phyloP scores from a whole-genome alignment of 805 yeast species.

The Suhomyces xylopsoci region DNA sequence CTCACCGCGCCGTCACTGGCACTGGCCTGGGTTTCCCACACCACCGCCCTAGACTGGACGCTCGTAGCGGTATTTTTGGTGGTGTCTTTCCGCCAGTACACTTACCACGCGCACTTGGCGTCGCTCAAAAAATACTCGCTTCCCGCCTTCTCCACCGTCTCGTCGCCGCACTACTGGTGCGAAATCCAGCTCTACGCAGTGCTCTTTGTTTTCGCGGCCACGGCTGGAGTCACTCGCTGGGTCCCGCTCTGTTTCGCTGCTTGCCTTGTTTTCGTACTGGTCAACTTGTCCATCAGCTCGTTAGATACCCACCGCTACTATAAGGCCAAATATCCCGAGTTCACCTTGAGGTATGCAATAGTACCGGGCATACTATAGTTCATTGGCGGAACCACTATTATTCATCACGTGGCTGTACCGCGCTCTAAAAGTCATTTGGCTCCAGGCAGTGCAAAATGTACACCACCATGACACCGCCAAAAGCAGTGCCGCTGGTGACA shows the following conservation, averaged over 20 bases:
- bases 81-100: conserved; percentile 52
- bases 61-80: conserved; percentile 36
- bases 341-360: conserved; percentile 28
- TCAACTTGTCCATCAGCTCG: conserved; percentile 56
- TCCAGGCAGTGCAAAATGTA: neutral
- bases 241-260: conserved; percentile 19
- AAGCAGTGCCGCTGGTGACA: conserved; percentile 22
- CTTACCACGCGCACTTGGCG: conserved; percentile 51
- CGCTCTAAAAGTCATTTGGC: neutral
- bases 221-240: conserved; percentile 11
- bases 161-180: conserved; percentile 70
- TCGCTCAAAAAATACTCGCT: conserved; percentile 50
- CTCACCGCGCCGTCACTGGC: neutral
- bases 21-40: neutral
- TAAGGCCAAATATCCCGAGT: conserved; percentile 25
- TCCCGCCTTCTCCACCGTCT: conserved; percentile 46
- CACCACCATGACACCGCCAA: conserved; percentile 6
- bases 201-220: conserved; percentile 19
- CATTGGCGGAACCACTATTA: too few species aligned
- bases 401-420: neutral
- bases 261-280: conserved; percentile 32
- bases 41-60: conserved; percentile 17
- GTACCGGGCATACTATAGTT: conserved; percentile 10
- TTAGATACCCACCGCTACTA: conserved; percentile 51
- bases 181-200: conserved; percentile 56